Conservation (phyloP, 768 basidiomycete genomes). For the Psilocybe cyanescens region DNA sequence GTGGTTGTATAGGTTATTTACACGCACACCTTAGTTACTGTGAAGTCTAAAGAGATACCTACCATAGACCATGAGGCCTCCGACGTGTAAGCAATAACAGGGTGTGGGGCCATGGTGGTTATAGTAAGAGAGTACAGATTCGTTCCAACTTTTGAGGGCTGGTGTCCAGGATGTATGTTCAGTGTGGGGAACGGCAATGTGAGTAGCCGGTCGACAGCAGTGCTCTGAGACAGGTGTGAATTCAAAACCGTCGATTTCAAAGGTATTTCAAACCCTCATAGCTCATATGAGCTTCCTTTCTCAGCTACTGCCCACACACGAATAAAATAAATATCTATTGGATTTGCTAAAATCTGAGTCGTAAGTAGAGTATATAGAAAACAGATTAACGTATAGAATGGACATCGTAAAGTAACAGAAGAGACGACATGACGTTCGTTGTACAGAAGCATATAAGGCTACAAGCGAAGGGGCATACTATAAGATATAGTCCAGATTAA, state of each 20-base stretch:
- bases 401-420: constrained; percentile 1
- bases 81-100: constrained; percentile 78
- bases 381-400: neutral
- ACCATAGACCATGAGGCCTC: constrained; percentile 90
- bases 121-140: constrained; percentile 3
- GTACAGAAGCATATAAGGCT: constrained; percentile 17
- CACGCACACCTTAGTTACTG: neutral
- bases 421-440: neutral
- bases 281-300: too few species aligned
- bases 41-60: constrained; percentile 1
- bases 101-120: constrained; percentile 62
- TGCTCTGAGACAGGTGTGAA: neutral
- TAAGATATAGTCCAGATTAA: constrained; percentile 13
- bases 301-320: neutral
- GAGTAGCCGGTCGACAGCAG: constrained; percentile 19
- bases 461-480: constrained; percentile 16
- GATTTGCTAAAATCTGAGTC: neutral
- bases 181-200: constrained; percentile 25
- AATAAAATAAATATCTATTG: constrained; percentile 2
- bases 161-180: constrained; percentile 8
- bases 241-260: neutral
- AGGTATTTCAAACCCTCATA: too few species aligned
- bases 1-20: neutral
- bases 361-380: neutral
- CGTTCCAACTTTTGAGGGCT: neutral